phyloP scores from a whole-genome alignment of 2,329 filamentous ascomycete genomes.

The Microsporum ferrugineum region DNA sequence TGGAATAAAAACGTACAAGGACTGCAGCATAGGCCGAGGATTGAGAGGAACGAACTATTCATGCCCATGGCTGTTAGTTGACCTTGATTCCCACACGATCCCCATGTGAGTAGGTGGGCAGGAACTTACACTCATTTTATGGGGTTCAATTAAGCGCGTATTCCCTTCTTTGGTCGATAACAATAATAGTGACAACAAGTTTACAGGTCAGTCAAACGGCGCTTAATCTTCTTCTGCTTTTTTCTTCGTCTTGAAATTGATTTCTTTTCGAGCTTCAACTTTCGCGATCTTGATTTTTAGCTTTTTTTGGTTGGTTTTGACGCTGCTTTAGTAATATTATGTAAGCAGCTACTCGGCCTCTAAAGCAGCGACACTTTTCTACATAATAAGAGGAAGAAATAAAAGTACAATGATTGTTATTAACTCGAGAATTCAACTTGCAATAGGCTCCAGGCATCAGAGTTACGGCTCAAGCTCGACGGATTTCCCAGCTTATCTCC shows the following conservation, averaged over 20 bases:
- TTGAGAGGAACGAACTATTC: constrained; percentile 78
- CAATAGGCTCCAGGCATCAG: too few relatives aligned
- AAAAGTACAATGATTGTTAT: background rate
- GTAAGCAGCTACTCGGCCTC: background rate
- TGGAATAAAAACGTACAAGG: constrained; percentile 52
- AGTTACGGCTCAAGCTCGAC: constrained; percentile 43
- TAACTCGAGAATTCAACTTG: background rate
- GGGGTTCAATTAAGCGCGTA: background rate
- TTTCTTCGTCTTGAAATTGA: background rate
- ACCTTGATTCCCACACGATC: background rate
- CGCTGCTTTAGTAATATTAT: background rate
- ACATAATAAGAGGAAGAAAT: background rate
- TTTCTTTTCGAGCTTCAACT: constrained; percentile 2
- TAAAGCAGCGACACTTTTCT: background rate
- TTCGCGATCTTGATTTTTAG: background rate
- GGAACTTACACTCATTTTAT: constrained; percentile 1
- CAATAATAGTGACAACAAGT: background rate
- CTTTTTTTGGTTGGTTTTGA: background rate
- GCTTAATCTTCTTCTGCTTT: background rate
- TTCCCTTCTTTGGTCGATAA: background rate
- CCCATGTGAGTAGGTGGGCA: background rate
- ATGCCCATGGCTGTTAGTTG: background rate
- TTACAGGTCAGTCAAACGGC: background rate
- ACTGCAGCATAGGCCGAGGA: constrained; percentile 91
- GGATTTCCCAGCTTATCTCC: constrained; percentile 76